Base-by-base conservation (phyloP, 2,329 filamentous ascomycete species). In the Chaetomium globosum region DNA sequence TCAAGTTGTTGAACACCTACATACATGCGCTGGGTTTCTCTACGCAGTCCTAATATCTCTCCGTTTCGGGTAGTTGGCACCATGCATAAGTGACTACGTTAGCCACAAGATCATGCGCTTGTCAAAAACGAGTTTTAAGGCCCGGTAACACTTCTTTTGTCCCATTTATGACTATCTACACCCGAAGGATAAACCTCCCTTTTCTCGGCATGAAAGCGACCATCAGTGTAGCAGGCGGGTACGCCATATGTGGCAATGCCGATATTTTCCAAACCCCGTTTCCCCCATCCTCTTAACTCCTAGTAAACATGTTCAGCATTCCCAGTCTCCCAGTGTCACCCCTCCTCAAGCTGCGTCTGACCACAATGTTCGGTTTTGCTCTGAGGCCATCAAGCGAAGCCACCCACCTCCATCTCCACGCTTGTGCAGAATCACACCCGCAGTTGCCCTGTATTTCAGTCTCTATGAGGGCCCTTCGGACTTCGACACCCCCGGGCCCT, bases 161-260 rank as follows among this genome's bases (percentile, higher is more conserved):
- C 21, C 4, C 7, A 23, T 7, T 30, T 26, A 10, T 54, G 52
- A 52, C 46, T 61, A 62, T 65, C n/a, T 66, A 61, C 60, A 59
- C 31, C 13, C 19, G 60, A 66, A 61, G 52, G 53, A 54, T 61
- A 49, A 48, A 13, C 52, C n/a, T 46, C 30, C 8, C n/a, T n/a
- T 23, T 13, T 26, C 19, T 52, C 6, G 21, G 8, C 28, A n/a
- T 13, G 4, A 23, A 48, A 19, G 10, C 3, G 26, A 30, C 51
- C 4, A 39, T n/a, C 61, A 4, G n/a, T n/a, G n/a, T 54, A 23
- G 28, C 39, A 58, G 46, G 26, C 33, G 23, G 23, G 30, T 59
- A 58, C 26, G 31, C 33, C 19, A 59, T 63, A 39, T 19, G n/a
- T 7, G 26, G 46, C n/a, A 58, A 57, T 31, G 26, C n/a, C 53